Evolutionary conservation across 2,329 filamentous ascomycete genomes (phyloP).

Genomic region (Intubia oerlemansii): DNA sequence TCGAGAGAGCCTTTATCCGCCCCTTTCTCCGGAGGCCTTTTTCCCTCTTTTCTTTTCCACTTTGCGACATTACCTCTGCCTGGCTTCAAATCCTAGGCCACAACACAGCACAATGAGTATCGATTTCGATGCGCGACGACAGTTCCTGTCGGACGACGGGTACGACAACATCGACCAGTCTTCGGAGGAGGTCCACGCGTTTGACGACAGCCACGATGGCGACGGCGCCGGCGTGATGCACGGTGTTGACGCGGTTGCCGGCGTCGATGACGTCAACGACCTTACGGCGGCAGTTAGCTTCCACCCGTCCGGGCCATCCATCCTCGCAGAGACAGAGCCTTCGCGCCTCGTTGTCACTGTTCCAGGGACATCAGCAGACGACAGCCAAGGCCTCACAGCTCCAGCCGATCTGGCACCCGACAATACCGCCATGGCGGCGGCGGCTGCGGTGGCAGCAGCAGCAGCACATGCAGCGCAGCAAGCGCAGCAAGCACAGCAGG

Average conservation of each 20-base stretch:
- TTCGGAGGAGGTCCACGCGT: conserved; percentile 6
- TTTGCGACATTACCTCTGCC: too few species aligned
- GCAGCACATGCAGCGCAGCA: too few species aligned
- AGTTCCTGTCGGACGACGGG: conserved; percentile 8
- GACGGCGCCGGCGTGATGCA: conserved; percentile 1
- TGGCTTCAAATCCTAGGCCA: too few species aligned
- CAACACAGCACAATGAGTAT: conserved; percentile 10
- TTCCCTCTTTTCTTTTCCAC: too few species aligned
- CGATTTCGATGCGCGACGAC: conserved; percentile 7
- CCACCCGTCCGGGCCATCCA: conserved; percentile 5
- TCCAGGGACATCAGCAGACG: neutral
- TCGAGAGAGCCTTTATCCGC: too few species aligned
- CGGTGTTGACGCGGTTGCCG: conserved; percentile 6
- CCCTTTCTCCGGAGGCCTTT: too few species aligned
- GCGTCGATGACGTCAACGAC: conserved; percentile 6
- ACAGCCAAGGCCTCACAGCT: neutral
- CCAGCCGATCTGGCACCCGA: conserved; percentile 1
- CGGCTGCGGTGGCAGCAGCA: neutral
- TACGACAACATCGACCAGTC: conserved; percentile 9
- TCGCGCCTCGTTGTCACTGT: conserved; percentile 3
- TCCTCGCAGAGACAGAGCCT: conserved; percentile 7
- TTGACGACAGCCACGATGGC: conserved; percentile 5
- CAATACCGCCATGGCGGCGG: neutral
- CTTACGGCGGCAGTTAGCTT: conserved; percentile 7
- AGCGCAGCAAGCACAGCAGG: too few species aligned